Base-by-base conservation (phyloP, 1,284 basidiomycete species). In the Ceratobasidium sp. region DNA sequence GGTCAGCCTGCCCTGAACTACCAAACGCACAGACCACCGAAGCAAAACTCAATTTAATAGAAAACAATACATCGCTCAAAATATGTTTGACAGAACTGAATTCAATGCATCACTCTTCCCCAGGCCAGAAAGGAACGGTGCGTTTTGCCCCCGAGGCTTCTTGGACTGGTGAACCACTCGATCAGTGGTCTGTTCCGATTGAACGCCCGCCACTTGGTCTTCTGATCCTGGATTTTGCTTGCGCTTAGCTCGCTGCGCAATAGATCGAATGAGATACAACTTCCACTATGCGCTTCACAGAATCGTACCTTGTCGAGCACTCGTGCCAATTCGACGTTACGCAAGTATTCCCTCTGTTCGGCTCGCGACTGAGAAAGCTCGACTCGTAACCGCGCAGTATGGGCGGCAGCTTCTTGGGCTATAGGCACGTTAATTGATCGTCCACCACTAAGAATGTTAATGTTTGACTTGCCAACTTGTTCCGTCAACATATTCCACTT, bases 401-500 rank as follows among this genome's bases (percentile, higher is more conserved):
- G 95, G 7, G 94, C 86, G 29, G 96, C 95, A 19, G 94, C 90
- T 84, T 99, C 98, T 80, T 98, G 93, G 39, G 97, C 97, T 97
- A 9, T 39, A 80, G 27, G 51, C 43, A 29, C 2, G 56, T 74
- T 41, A 29, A 37, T 13, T 24, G 7, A 48, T 41, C 9, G 9
- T 8, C 8, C 41, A 1, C 2, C 9, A 41, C n/a, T n/a, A 4
- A 6, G 9, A 39, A 8, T 37, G 37, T 22, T 9, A 1, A 19
- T 8, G n/a, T 27, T 41, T 14, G 16, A 87, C 95, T 82, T 81
- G 96, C 96, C 95, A 80, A 99, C 92, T 87, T 98, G 97, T 83
- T 98, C 98, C 13, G 95, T 96, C 76, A 99, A 86, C 96, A 98
- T 98, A 82, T 92, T 92, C 98, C 98, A 99, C 81, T 98, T 98